Evolutionary conservation across 495 filamentous ascomycete species (phyloP), one percentile per base, ranked within the genome.

Genomic region (Lophiostoma macrostomum): DNA sequence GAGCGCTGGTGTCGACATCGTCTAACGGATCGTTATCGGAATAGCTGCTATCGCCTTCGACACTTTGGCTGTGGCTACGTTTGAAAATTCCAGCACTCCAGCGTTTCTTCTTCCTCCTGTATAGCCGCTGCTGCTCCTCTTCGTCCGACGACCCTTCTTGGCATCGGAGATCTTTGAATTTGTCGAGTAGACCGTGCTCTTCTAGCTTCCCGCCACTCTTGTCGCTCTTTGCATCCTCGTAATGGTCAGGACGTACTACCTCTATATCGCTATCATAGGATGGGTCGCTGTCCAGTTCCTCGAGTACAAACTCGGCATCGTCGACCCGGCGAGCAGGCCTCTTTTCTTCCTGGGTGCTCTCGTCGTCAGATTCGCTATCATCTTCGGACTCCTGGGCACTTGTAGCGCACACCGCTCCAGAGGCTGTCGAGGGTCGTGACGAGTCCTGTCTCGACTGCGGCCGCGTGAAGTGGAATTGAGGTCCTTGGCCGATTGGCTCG

Each of bases 31-130:
- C 60, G 24, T 46, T 37, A 32, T 64, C 66, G 2, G 62, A 65
- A 25, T 58, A 53, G 34, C 64, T 67, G 35, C 62, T 58, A 29
- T 67, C 64, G 34, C 66, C 64, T 39, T 57, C 64, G 19, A 70
- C 45, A 35, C 66, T 70, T 42, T 67, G 57, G 30, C 58, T 63
- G 45, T 66, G 57, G 38, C 39, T 65, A 20, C 68, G 56, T 36
- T 69, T 69, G 59, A 62, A 63, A n/a, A 65, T 60, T 5, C 65
- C 62, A 3, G 52, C 55, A 32, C 63, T 67, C 63, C 65, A 64
- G 2, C 65, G 56, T 41, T 66, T 69, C 54, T 64, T 65, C 34
- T 63, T 62, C 32, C 35, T 57, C 34, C 37, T 30, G 35, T 63
- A 60, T 20, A 31, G 37, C 24, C 50, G 52, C 31, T 51, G 48